A percentile compares a stretch with the other conserved stretches of the same genome.
Conservation (phyloP, 192 early-diverging fungal genomes). For the Linnemannia schmuckeri region DNA sequence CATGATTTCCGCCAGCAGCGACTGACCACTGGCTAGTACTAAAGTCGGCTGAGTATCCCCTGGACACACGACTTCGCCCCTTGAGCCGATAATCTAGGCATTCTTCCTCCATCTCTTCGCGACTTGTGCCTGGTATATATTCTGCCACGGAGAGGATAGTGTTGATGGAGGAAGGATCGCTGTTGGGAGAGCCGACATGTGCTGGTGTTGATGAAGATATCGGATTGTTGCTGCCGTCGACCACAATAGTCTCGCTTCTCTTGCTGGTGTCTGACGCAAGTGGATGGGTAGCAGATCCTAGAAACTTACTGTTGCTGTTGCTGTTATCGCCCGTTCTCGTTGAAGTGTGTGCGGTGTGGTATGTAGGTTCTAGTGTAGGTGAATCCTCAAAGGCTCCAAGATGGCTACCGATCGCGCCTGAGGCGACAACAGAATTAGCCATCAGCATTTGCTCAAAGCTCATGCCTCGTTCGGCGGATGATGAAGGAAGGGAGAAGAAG, state of each 20-base stretch:
- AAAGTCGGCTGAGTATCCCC: slow-evolving; percentile 19
- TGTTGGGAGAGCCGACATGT: slow-evolving; percentile 2
- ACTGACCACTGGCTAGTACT: background rate
- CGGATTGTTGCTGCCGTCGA: background rate
- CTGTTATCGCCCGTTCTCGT: background rate
- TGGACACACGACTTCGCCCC: slow-evolving; percentile 20
- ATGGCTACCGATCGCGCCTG: background rate
- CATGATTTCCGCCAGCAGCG: background rate
- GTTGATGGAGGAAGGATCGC: slow-evolving; percentile 15
- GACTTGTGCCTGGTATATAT: background rate
- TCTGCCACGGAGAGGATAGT: slow-evolving; percentile 6
- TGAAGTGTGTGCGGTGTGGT: background rate
- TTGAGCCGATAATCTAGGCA: slow-evolving; percentile 36
- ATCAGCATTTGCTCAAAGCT: slow-evolving; percentile 26
- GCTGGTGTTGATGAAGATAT: background rate
- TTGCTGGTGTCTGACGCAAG: background rate
- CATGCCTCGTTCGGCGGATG: slow-evolving; percentile 16
- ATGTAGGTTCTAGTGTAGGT: background rate
- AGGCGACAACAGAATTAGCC: slow-evolving; percentile 3
- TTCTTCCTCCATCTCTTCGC: slow-evolving; percentile 24
- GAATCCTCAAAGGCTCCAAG: background rate
- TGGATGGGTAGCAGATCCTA: background rate
- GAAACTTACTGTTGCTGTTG: background rate
- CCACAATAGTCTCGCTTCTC: background rate
- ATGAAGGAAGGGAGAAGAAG: slow-evolving; percentile 23